phyloP scores from a whole-genome alignment of 805 yeast genomes.

The Myxozyma vanderwaltii region DNA sequence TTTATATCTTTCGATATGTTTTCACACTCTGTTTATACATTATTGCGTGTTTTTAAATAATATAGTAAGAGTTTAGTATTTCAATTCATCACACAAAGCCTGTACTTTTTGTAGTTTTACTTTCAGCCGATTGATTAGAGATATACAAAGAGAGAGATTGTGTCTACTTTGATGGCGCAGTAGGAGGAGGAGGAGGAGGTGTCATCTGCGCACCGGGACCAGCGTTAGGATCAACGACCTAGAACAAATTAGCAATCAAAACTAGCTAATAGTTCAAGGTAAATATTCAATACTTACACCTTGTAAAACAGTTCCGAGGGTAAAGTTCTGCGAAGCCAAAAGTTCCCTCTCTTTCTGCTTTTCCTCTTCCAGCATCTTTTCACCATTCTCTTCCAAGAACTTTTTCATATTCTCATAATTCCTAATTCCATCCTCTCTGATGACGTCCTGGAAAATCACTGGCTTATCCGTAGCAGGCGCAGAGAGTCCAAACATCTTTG shows the following conservation, averaged over 20 bases:
- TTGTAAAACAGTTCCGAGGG: constrained; percentile 80
- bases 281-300: constrained; percentile 44
- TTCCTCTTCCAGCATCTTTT: constrained; percentile 53
- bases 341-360: constrained; percentile 62
- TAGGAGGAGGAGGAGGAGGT: constrained; percentile 1
- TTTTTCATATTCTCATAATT: constrained; percentile 82
- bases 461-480: constrained; percentile 44
- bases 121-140: not conserved
- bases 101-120: not conserved
- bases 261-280: not conserved
- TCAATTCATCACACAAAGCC: not conserved
- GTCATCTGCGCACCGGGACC: constrained; percentile 2
- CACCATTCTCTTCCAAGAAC: constrained; percentile 79
- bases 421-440: constrained; percentile 90
- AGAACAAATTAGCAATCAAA: not conserved
- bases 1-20: too few relatives aligned
- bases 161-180: constrained; percentile 2
- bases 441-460: constrained; percentile 83
- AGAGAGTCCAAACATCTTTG: constrained; percentile 42
- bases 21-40: too few relatives aligned
- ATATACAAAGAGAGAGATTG: not conserved
- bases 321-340: constrained; percentile 78
- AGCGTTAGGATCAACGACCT: constrained; percentile 19
- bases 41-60: too few relatives aligned
- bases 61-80: too few relatives aligned